Evolutionary conservation across 768 basidiomycete species (phyloP).

Genomic region (Rhodotorula kratochvilovae): DNA sequence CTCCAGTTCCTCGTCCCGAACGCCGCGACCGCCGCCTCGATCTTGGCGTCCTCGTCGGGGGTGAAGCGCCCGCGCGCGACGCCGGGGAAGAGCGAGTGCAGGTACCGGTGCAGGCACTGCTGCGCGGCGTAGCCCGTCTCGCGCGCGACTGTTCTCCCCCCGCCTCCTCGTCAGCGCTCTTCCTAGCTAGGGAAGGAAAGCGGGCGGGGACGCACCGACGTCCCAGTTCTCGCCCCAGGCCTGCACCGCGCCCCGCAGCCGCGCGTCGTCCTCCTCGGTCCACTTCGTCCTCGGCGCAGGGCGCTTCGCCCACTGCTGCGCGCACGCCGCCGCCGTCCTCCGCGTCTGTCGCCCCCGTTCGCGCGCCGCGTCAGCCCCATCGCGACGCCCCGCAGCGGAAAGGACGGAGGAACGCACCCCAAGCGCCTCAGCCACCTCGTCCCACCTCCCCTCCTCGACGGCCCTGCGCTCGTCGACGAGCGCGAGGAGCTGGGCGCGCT

Average conservation of each 20-base stretch:
- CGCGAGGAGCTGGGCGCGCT: background rate
- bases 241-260: constrained; percentile 14
- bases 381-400: too few species aligned
- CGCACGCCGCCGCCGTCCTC: constrained; percentile 16
- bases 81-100: constrained; percentile 16
- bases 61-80: constrained; percentile 32
- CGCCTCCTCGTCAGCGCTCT: too few species aligned
- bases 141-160: constrained; percentile 18
- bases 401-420: constrained; percentile 19
- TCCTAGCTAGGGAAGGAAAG: too few species aligned
- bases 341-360: too few species aligned
- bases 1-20: constrained; percentile 22
- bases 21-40: constrained; percentile 13
- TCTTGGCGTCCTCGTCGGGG: constrained; percentile 18
- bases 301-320: background rate
- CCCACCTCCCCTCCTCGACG: constrained; percentile 20
- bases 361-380: too few species aligned
- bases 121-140: constrained; percentile 1
- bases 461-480: background rate
- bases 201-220: background rate
- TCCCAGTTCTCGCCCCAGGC: constrained; percentile 36
- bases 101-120: constrained; percentile 32
- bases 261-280: constrained; percentile 20
- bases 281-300: background rate
- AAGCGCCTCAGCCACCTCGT: constrained; percentile 13